Conservation (phyloP, 2,329 filamentous ascomycete genomes). For the Chalara sp. region DNA sequence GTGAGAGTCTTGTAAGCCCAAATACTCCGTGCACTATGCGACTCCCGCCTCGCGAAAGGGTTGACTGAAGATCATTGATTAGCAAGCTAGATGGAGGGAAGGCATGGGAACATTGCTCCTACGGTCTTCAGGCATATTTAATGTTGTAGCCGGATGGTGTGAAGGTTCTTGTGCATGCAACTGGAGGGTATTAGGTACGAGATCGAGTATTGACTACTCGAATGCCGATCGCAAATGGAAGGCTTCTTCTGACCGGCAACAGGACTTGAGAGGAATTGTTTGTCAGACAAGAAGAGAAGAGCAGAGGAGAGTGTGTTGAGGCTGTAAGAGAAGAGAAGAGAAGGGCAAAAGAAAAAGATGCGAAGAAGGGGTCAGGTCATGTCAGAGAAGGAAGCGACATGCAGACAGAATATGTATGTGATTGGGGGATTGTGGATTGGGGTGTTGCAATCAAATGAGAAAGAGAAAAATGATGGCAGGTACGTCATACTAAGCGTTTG, state of each 20-base stretch:
- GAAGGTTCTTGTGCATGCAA: too few relatives aligned
- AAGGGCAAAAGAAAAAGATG: background rate
- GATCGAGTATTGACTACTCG: too few relatives aligned
- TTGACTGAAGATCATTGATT: slow-evolving; percentile 46
- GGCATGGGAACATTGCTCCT: too few relatives aligned
- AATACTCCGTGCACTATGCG: slow-evolving; percentile 54
- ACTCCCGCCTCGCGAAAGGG: slow-evolving; percentile 67
- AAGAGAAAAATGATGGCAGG: background rate
- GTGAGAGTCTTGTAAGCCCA: slow-evolving; percentile 71
- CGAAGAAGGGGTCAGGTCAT: background rate
- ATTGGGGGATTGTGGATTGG: slow-evolving; percentile 1
- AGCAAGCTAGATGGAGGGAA: background rate
- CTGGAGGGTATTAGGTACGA: too few relatives aligned
- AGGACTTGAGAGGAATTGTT: background rate
- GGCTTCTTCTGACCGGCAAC: too few relatives aligned
- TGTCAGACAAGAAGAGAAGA: background rate
- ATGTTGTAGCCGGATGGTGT: too few relatives aligned
- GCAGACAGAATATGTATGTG: too few relatives aligned
- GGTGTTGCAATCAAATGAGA: background rate
- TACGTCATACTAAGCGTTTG: background rate
- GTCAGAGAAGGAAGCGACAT: too few relatives aligned
- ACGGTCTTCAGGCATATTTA: too few relatives aligned
- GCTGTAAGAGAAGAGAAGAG: background rate
- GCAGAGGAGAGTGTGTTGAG: background rate
- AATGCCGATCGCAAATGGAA: too few relatives aligned